A percentile compares a stretch with the other conserved stretches of the same genome.
Evolutionary conservation across 352 stramenopile species (phyloP).

Genomic region (Phytopythium oedochilum): DNA sequence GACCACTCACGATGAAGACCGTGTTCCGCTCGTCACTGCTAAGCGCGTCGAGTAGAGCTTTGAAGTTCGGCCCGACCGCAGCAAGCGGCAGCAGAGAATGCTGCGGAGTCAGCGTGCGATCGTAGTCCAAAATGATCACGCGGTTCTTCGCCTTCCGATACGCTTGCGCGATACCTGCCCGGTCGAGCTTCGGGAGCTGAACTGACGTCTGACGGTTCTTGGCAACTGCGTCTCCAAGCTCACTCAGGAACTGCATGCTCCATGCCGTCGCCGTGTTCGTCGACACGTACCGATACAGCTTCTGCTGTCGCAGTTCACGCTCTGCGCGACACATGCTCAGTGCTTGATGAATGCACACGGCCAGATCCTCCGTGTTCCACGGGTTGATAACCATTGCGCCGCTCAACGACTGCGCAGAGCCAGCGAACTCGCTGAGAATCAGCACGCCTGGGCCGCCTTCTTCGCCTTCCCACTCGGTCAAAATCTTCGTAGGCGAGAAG

Average conservation of each 20-base stretch:
- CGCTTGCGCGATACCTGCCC: slow-evolving; percentile 45
- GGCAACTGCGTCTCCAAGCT: slow-evolving; percentile 54
- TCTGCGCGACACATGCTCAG: slow-evolving; percentile 82
- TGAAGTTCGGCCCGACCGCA: slow-evolving; percentile 73
- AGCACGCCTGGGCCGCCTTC: slow-evolving; percentile 80
- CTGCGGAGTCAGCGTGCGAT: slow-evolving; percentile 77
- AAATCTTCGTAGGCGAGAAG: slow-evolving; percentile 41
- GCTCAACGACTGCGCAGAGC: slow-evolving; percentile 82
- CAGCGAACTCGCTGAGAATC: slow-evolving; percentile 87
- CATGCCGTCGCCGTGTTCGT: slow-evolving; percentile 82
- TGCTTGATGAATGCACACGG: slow-evolving; percentile 74
- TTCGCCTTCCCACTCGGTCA: slow-evolving; percentile 77
- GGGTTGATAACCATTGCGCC: slow-evolving; percentile 87
- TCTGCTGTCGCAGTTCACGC: slow-evolving; percentile 85
- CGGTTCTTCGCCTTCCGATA: slow-evolving; percentile 73
- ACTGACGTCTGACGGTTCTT: slow-evolving; percentile 49
- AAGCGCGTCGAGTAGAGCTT: slow-evolving; percentile 64
- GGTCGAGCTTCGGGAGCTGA: slow-evolving; percentile 58
- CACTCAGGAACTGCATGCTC: slow-evolving; percentile 77
- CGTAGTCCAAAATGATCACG: slow-evolving; percentile 88
- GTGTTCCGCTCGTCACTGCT: slow-evolving; percentile 64
- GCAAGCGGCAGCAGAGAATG: slow-evolving; percentile 76
- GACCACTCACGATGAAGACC: slow-evolving; percentile 70
- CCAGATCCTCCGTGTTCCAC: slow-evolving; percentile 85
- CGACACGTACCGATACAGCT: slow-evolving; percentile 87